phyloP scores from a whole-genome alignment of 2,329 filamentous ascomycete species.

The Corinectria fuckeliana region DNA sequence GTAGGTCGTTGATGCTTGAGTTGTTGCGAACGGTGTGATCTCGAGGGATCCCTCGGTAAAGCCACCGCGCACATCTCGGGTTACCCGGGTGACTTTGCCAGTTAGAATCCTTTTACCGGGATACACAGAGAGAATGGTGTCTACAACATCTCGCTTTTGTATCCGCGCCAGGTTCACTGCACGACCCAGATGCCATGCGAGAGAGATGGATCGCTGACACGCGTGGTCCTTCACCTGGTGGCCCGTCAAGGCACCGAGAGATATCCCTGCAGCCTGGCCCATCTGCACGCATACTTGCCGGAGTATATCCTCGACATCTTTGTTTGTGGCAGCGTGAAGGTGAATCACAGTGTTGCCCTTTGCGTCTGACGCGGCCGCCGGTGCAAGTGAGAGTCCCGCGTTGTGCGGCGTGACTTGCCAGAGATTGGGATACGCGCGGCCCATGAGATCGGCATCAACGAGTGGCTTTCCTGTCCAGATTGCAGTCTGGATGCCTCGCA shows the following conservation, averaged over 20 bases:
- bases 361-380: constrained; percentile 8
- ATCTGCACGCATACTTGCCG: constrained; percentile 4
- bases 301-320: constrained; percentile 4
- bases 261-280: constrained; percentile 6
- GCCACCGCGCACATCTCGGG: neutral
- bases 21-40: neutral
- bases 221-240: neutral
- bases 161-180: neutral
- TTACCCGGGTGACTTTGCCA: constrained; percentile 9
- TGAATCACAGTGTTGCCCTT: constrained; percentile 13
- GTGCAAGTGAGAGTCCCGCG: neutral
- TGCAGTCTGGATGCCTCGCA: constrained; percentile 1
- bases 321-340: neutral
- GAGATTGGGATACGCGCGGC: constrained; percentile 20
- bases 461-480: constrained; percentile 8
- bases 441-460: constrained; percentile 26
- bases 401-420: constrained; percentile 22
- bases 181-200: constrained; percentile 5
- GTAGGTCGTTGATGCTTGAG: neutral
- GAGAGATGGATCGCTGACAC: neutral
- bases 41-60: constrained; percentile 6
- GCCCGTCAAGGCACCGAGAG: constrained; percentile 1
- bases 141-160: neutral
- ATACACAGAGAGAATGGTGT: neutral
- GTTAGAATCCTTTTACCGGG: constrained; percentile 4